Evolutionary conservation across 768 basidiomycete species (phyloP), one percentile per base, ranked within the genome.

Genomic region (Naematelia encephala): DNA sequence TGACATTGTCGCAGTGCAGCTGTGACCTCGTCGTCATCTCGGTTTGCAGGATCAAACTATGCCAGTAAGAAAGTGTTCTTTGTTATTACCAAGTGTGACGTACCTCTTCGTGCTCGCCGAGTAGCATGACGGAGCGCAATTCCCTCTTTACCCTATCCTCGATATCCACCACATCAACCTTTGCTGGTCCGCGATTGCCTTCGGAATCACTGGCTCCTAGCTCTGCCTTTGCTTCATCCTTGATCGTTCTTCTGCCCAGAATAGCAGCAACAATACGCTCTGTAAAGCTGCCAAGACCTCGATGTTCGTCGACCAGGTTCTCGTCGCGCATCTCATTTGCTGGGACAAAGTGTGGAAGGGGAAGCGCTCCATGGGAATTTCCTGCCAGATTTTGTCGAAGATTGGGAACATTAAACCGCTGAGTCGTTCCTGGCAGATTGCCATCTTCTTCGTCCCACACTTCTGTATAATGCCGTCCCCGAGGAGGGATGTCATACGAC

Each of bases 391-490:
- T 28, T 21, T 60, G 67, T 26, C 69, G 66, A 10, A 70, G 28
- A 43, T 62, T 64, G 11, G 71, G 71, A 2, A 73, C 67, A 5
- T 60, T 56, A 34, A 67, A 43, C 23, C 69, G 67, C 25, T 67
- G 60, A 14, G 69, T 73, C 21, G 72, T 64, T 3, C 72, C 72
- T 10, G 61, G 62, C 29, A 67, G 59, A 43, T 58, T 57, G 0
- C 67, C 67, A 74, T 99, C 94, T 72, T 90, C 86, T 68, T 96
- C 91, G 62, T 93, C 93, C 93, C 94, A 99, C 0, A 87, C 81
- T 53, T 94, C 89, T 29, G 85, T 79, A 69, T 97, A 99, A 78
- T 94, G 92, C 65, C 86, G 81, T 21, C 87, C 94, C 0, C 96
- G 82, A 56, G 87, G 84, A 26, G 94, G 94, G 78, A 93, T 84